Percentiles rank a stretch among this genome's conserved stretches.
Conservation (phyloP, 2,329 filamentous ascomycete genomes). For the Fusarium duplospermum region DNA sequence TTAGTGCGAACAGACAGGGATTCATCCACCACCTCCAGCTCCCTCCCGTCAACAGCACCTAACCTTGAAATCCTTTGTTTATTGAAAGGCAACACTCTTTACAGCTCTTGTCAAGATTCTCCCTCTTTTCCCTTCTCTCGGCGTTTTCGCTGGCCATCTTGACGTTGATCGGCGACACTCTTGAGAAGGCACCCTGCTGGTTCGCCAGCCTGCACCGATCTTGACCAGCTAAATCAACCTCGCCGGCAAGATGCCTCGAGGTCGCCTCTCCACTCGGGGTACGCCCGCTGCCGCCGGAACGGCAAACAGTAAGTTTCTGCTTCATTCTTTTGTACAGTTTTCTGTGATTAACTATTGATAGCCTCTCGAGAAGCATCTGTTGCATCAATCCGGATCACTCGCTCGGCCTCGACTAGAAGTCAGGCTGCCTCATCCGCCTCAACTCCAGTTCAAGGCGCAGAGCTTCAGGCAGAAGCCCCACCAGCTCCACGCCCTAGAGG, state of each 20-base stretch:
- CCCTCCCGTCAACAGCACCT: neutral
- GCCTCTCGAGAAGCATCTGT: conserved; percentile 31
- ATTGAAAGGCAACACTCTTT: neutral
- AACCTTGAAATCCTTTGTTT: neutral
- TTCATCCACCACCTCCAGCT: conserved; percentile 12
- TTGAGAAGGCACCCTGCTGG: neutral
- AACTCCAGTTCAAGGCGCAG: conserved; percentile 1
- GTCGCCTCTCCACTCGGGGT: conserved; percentile 42
- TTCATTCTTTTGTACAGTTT: neutral
- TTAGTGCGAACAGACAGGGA: conserved; percentile 30
- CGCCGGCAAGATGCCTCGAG: conserved; percentile 44
- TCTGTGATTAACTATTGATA: conserved; percentile 12
- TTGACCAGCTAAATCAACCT: neutral
- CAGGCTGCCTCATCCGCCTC: conserved; percentile 12
- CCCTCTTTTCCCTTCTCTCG: neutral
- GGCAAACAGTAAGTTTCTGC: conserved; percentile 28
- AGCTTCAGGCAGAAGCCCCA: neutral
- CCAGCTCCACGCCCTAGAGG: conserved; percentile 33
- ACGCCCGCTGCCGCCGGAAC: conserved; percentile 26
- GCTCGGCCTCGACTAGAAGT: conserved; percentile 34
- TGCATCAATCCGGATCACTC: conserved; percentile 41
- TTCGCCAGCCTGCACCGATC: neutral
- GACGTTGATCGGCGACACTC: neutral
- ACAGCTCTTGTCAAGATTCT: too few relatives aligned
- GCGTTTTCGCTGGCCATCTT: neutral